Percentiles rank a stretch among this genome's conserved stretches.
Evolutionary conservation across 2,329 filamentous ascomycete genomes (phyloP).

Genomic region (Aspergillus udagawae): DNA sequence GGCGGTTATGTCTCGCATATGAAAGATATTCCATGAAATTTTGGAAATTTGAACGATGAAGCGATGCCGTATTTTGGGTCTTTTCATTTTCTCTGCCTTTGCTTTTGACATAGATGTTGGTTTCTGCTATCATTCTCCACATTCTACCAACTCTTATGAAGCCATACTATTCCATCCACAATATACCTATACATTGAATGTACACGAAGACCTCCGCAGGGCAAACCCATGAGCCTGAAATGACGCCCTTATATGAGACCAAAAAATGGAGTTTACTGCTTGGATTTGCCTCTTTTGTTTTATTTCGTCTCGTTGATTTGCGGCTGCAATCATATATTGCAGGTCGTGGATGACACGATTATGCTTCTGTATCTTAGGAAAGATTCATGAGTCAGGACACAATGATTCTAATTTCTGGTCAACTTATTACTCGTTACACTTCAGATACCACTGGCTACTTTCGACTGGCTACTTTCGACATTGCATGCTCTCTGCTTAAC

Average conservation of each 20-base stretch:
- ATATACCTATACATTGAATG: neutral
- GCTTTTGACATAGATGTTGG: neutral
- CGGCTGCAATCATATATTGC: neutral
- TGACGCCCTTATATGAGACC: neutral
- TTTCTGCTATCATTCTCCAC: neutral
- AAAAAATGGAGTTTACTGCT: neutral
- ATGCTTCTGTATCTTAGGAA: neutral
- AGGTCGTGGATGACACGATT: neutral
- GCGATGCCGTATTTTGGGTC: neutral
- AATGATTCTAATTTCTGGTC: neutral
- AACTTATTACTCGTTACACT: neutral
- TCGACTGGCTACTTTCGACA: neutral
- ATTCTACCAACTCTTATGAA: neutral
- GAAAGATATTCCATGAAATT: conserved; percentile 1
- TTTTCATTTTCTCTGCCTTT: neutral
- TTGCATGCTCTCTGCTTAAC: neutral
- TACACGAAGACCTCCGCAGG: neutral
- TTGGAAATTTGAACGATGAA: neutral
- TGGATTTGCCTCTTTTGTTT: neutral
- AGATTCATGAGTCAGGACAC: neutral
- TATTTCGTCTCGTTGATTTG: neutral
- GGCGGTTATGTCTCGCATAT: conserved; percentile 7
- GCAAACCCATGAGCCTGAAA: neutral
- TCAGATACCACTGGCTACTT: neutral
- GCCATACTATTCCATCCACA: neutral